Base-by-base conservation (phyloP, 176 grass and related monocot species). In the Triticum dicoccoides region DNA sequence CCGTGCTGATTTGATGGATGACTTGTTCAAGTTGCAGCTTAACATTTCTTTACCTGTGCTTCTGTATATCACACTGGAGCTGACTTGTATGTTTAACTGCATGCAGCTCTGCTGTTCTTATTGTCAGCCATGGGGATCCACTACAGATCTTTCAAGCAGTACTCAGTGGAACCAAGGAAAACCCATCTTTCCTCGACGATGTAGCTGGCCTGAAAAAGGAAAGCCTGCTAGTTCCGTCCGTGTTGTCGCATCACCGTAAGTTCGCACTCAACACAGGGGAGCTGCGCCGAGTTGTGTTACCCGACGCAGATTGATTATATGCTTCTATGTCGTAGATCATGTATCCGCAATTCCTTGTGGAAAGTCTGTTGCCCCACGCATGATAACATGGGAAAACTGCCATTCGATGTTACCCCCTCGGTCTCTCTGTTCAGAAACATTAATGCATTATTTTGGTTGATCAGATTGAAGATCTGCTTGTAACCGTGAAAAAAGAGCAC, bases 71-170 rank as follows among this genome's bases (percentile, higher is more conserved):
- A 13, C 41, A 8, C 58, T 80, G 39, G 20, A 56, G 21, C 47
- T 84, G 33, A 44, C 2, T 34, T 20, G 0, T 73, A 18, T 66
- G 52, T 68, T 75, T 25, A 70, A 64, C 66, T 86, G 20, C 56
- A 69, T 80, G 69, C 83, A 98, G 96, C 49, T 91, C 73, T 39
- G 75, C 78, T 35, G 61, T 98, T 56, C 68, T 98, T 52, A 84
- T 95, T 65, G 93, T 98, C 39, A 95, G 93, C 65, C 96, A 95
- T 82, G 96, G 96, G 58, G 96, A 98, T 59, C 91, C 96, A 45
- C 84, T 98, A 4, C 96, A 98, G 81, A 95, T 98, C 21, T 85
- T 98, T 87, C 93, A 98, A 88, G 84, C 96, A 44, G 79, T 98
- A 42, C 85, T 98, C 13, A 38, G 63, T 49, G 83, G 52, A 80